Conservation (phyloP, 768 basidiomycete species). For the Naganishia vishniacii region DNA sequence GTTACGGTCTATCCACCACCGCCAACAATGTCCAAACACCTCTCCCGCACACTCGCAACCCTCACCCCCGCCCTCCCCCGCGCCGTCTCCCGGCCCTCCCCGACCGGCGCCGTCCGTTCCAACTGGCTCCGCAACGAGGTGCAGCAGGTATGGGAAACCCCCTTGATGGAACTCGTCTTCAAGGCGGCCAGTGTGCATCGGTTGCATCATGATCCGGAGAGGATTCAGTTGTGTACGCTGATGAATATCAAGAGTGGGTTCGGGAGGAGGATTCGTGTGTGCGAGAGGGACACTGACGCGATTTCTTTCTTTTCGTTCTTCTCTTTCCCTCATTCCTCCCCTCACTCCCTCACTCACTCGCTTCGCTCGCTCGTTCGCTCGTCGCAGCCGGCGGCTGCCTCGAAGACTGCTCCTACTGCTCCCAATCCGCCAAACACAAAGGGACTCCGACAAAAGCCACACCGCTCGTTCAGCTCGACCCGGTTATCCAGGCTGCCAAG, state of each 20-base stretch:
- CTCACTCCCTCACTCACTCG: background rate
- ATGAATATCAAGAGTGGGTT: slow-evolving; percentile 96
- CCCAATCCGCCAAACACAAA: slow-evolving; percentile 88
- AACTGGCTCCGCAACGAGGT: slow-evolving; percentile 77
- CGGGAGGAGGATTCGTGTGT: background rate
- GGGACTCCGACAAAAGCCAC: slow-evolving; percentile 78
- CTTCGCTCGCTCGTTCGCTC: background rate
- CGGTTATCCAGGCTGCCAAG: slow-evolving; percentile 84
- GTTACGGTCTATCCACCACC: too few species aligned
- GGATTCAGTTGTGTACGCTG: slow-evolving; percentile 91
- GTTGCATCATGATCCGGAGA: slow-evolving; percentile 74
- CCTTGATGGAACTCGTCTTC: slow-evolving; percentile 83
- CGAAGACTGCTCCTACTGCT: slow-evolving; percentile 98
- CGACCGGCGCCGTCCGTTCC: background rate
- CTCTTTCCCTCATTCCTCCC: background rate
- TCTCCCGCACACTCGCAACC: too few species aligned
- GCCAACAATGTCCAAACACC: too few species aligned
- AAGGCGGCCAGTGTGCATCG: slow-evolving; percentile 78
- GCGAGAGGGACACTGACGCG: background rate
- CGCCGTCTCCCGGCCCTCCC: too few species aligned
- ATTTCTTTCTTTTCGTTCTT: too few species aligned
- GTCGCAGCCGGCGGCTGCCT: slow-evolving; percentile 79
- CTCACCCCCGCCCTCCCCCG: too few species aligned
- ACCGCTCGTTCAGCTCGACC: slow-evolving; percentile 77
- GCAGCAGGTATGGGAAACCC: slow-evolving; percentile 74